Base-by-base conservation (phyloP, 768 basidiomycete species). In the Serendipita sp. region DNA sequence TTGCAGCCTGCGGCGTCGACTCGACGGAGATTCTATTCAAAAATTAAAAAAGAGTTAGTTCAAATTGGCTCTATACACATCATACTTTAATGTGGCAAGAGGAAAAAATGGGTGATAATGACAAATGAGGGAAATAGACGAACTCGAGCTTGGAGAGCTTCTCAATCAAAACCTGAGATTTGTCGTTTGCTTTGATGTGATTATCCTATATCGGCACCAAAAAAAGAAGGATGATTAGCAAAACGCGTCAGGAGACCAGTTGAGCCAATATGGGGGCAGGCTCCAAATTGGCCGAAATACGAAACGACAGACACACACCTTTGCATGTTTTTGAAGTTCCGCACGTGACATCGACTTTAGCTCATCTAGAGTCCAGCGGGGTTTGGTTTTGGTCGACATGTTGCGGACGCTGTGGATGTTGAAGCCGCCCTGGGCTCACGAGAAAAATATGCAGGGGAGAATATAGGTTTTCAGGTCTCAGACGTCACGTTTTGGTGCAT, bases 101-200 rank as follows among this genome's bases (percentile, higher is more conserved):
- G 24, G 24, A 24, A 24, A 24, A 24, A 24, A 24, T 1, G 24
- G 24, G 24, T 24, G 24, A 24, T 24, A 24, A 24, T 24, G 24
- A 46, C 45, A 46, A 46, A 46, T 13, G 45, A 18, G 45, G 45
- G 18, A 46, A 46, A 46, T 46, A 46, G 18, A 46, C 53, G 11
- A 54, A 54, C 53, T 32, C 32, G 30, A 32, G 16, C 24, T 54
- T 15, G 16, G 32, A 13, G 28, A 91, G 75, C 16, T 88, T 77
- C 71, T 89, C 85, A 70, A 91, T 88, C 67, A 91, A 76, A 54
- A 82, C 84, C 70, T 89, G 86, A 28, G 86, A 82, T 76, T 88
- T 90, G 71, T 89, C 80, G 74, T 90, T 90, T 51, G 89, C 89
- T 74, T 81, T 87, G 67, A 91, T 82, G 65, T 88, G 87, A 70